Base-by-base conservation (phyloP, 108 stramenopile genomes). In the Hondaea fermentalgiana region DNA sequence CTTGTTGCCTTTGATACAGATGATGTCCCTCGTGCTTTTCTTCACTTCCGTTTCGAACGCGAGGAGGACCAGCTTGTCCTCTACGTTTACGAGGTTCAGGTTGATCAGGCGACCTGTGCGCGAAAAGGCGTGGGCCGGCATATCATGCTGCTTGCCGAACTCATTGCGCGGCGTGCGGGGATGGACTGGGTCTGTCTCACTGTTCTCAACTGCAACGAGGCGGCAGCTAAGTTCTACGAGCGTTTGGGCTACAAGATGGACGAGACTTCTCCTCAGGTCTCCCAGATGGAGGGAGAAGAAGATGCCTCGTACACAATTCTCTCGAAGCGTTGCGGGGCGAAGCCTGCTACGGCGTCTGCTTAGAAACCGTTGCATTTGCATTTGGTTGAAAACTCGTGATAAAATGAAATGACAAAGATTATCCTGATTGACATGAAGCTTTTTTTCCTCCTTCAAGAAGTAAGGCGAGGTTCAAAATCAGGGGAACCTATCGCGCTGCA, bases 21-120 rank as follows among this genome's bases (percentile, higher is more conserved):
- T 2, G 5, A 47, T 6, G 16, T 25, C n/a, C 14, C 16, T 10
- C 42, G 25, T 12, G 76, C 43, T 16, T 83, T 83, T 83, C 45
- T 83, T 12, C 76, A 83, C 76, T 83, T 53, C n/a, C 76, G 76
- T 16, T 83, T 83, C 28, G 45, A 53, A 53, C 76, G 76, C 12
- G 76, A 83, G 51, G 76, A 28, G 10, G 76, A 83, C 51, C 10
- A 47, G 49, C 76, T 83, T 23, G 51, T 83, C 6, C 3, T 83
- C 3, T 83, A 83, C 76, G 76, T 83, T 6, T 83, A 83, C 51
- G 76, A 83, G 76, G 49, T 83, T 17, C 76, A 83, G 51, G 76
- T 83, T 12, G 76, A 83, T 53, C 76, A 53, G 49, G 6, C n/a
- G 4, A 23, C 45, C 8, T 47, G 49, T 23, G 49, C 45, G 51